Conservation (phyloP, 192 early-diverging fungal genomes). For the Coemansia sp. region DNA sequence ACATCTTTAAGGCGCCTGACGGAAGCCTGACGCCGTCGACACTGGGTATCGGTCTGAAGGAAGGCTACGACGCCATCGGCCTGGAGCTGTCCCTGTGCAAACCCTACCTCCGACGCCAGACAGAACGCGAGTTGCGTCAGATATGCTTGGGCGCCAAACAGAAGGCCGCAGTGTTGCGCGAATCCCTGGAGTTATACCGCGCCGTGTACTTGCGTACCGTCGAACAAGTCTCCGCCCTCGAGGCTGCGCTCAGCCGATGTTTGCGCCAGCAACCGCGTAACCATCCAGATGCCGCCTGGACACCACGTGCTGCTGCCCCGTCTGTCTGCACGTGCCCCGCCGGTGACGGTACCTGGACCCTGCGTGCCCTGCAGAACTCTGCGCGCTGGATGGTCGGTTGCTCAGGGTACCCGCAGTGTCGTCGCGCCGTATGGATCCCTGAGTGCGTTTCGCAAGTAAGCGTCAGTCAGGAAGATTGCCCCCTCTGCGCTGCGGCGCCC, state of each 20-base stretch:
- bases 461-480: slow-evolving; percentile 22
- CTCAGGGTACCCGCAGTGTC: slow-evolving; percentile 51
- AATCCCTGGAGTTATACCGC: slow-evolving; percentile 67
- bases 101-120: slow-evolving; percentile 80
- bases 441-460: slow-evolving; percentile 11
- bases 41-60: slow-evolving; percentile 81
- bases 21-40: slow-evolving; percentile 69
- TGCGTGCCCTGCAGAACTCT: slow-evolving; percentile 10
- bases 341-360: slow-evolving; percentile 11
- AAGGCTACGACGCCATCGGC: slow-evolving; percentile 84
- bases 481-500: slow-evolving; percentile 12
- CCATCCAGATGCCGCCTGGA: slow-evolving; percentile 7
- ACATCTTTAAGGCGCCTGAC: slow-evolving; percentile 67
- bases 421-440: slow-evolving; percentile 43
- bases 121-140: slow-evolving; percentile 73
- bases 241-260: slow-evolving; percentile 40
- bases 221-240: slow-evolving; percentile 51
- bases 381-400: slow-evolving; percentile 49
- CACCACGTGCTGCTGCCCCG: slow-evolving; percentile 13
- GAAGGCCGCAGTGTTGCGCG: slow-evolving; percentile 65
- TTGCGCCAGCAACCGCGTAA: slow-evolving; percentile 19
- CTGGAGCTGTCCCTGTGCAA: slow-evolving; percentile 86
- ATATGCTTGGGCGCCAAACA: slow-evolving; percentile 69
- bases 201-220: slow-evolving; percentile 63
- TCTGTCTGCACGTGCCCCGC: slow-evolving; percentile 26